phyloP scores from a whole-genome alignment of 2,329 filamentous ascomycete species.

The Hypoxylon sp. region DNA sequence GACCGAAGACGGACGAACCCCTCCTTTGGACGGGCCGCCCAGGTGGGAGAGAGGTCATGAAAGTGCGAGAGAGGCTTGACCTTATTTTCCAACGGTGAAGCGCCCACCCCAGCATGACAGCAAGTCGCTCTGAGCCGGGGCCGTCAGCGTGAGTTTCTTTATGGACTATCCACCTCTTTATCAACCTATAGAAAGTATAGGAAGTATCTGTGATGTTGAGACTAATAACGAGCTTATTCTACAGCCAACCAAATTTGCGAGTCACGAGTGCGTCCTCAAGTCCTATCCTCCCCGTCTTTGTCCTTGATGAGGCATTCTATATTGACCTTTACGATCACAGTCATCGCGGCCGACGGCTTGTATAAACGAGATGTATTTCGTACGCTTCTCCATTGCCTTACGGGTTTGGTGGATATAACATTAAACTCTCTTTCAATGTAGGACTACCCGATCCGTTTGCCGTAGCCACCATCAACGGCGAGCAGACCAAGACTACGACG shows the following conservation, averaged over 20 bases:
- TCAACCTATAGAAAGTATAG: not conserved
- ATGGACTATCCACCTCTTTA: conserved; percentile 11
- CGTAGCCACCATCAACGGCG: conserved; percentile 95
- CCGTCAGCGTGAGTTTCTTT: conserved; percentile 69
- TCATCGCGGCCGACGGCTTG: conserved; percentile 97
- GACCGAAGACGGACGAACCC: conserved; percentile 37
- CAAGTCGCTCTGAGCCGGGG: conserved; percentile 69
- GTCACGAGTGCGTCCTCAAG: conserved; percentile 80
- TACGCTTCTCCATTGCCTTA: conserved; percentile 67
- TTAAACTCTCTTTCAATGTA: conserved; percentile 55
- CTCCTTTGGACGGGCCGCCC: conserved; percentile 42
- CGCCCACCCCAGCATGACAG: conserved; percentile 57
- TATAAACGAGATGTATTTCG: conserved; percentile 99
- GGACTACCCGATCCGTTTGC: conserved; percentile 98
- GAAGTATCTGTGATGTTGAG: conserved; percentile 22
- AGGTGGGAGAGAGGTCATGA: conserved; percentile 39
- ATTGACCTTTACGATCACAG: conserved; percentile 66
- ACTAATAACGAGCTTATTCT: conserved; percentile 50
- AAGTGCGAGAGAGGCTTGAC: conserved; percentile 44
- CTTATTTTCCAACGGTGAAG: conserved; percentile 39
- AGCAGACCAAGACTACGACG: conserved; percentile 97
- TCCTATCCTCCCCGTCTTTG: conserved; percentile 22
- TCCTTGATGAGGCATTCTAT: conserved; percentile 33
- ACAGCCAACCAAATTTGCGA: conserved; percentile 86
- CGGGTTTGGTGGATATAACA: not conserved